Base-by-base conservation (phyloP, 163 green algal genomes). In the Chlorella variabilis region DNA sequence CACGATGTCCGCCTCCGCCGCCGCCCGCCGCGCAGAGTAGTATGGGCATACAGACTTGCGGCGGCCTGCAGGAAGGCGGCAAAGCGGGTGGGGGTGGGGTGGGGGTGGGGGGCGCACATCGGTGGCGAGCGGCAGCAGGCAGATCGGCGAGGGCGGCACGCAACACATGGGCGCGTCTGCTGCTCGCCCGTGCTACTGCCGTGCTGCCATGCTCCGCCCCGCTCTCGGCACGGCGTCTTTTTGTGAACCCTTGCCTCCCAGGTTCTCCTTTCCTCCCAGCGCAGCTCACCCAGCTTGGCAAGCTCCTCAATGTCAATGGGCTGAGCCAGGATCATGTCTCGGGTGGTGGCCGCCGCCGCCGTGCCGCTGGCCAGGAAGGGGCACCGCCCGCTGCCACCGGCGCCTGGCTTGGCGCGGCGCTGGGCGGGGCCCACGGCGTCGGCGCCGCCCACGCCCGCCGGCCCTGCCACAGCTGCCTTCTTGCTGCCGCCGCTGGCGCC, bases 261-360 rank as follows among this genome's bases (percentile, higher is more conserved):
- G n/a, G n/a, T n/a, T n/a, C n/a, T n/a, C n/a, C n/a, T n/a, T n/a
- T n/a, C n/a, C n/a, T n/a, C n/a, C n/a, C n/a, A n/a, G n/a, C n/a
- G n/a, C n/a, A n/a, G n/a, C 71, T n/a, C 56, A 80, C 73, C 73
- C 6, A 80, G 73, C 54, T 69, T 70, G 17, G 38, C 73, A 11
- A 98, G 88, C 71, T 96, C 95, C 87, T 98, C 94, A 56, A 98
- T 93, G 80, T 98, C 94, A 48, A 96, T 81, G 13, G 92, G 89
- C 42, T 84, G 71, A 0, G 81, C 81, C 42, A 96, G 82, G 20
- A 96, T 82, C 54, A 83, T 71, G 27, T 93, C 90, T 27, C 75
- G 75, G 29, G 93, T 90, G 15, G 29, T 78, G 67, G 45, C 73
- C 17, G 75, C 68, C 6, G 76, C 63, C 31, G 63, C 48, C 23